Evolutionary conservation across 2,329 filamentous ascomycete species (phyloP), one percentile per base, ranked within the genome.

Genomic region (Monosporascus sp.): DNA sequence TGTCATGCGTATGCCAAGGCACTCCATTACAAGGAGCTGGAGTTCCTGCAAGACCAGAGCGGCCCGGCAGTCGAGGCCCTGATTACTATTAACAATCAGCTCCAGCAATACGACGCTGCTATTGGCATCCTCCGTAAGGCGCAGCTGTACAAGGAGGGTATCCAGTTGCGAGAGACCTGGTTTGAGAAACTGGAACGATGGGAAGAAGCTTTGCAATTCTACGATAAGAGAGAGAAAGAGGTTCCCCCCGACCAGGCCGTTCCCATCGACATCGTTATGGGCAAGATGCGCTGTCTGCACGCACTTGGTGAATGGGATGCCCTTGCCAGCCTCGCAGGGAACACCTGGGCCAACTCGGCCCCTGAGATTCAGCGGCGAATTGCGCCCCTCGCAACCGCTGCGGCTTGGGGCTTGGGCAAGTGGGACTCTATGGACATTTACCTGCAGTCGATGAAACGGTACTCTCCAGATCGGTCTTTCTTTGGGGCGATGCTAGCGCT

Each of bases 341-440:
- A 92, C 67, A 96, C 93, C 50, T 99, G 94, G 94, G 84, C 89
- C 60, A 91, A 92, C 67, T 94, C 93, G 7, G 86, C 86, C 5
- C 81, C 88, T 5, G 94, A 97, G 57, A 87, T 97, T 55, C 89
- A 94, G 64, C 87, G 92, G 60, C 85, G 88, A 54, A 96, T 99
- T 68, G 94, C 94, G 31, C 92, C 92, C 51, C 80, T 99, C 44
- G 94, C 94, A 31, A 96, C 95, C 5, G 93, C 93, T 5, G 94
- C 94, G 40, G 93, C 95, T 16, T 99, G 94, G 94, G 93, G 93
- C 52, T 81, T 96, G 58, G 88, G 89, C 57, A 95, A 97, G 68
- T 99, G 95, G 89, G 93, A 97, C 62, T 84, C 93, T 17, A 99
- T 99, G 94, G 94, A 99, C 69, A 91, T 88, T 53, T 99, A 99